phyloP scores from a whole-genome alignment of 371 early-diverging fungal genomes.

The Saksenaea oblongispora region DNA sequence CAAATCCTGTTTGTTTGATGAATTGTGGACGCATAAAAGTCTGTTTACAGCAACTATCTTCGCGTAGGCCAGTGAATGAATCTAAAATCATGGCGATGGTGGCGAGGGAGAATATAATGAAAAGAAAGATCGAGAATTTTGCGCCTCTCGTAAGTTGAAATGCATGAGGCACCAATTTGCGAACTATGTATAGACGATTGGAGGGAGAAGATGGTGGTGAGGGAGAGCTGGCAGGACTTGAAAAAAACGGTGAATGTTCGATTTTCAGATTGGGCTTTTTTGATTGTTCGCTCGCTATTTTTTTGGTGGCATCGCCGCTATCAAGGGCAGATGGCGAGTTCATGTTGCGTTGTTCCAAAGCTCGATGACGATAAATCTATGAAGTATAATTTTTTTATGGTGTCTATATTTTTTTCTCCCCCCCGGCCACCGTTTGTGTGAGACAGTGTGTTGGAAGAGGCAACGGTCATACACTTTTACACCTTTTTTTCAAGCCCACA shows the following conservation, averaged over 20 bases:
- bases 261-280: neutral
- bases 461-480: neutral
- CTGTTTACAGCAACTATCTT: constrained; percentile 73
- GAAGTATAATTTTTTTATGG: neutral
- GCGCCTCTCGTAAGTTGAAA: constrained; percentile 21
- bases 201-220: constrained; percentile 4
- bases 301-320: neutral
- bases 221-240: neutral
- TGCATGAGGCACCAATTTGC: constrained; percentile 16
- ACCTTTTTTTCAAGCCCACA: neutral
- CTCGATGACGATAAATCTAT: neutral
- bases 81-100: constrained; percentile 44
- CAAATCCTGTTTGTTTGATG: constrained; percentile 64
- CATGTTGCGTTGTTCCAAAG: neutral
- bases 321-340: neutral
- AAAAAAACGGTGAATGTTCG: neutral
- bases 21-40: constrained; percentile 84
- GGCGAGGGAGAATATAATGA: constrained; percentile 28
- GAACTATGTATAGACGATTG: constrained; percentile 2
- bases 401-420: neutral
- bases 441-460: neutral
- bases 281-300: neutral
- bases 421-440: neutral
- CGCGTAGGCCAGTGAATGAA: constrained; percentile 66
- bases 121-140: constrained; percentile 17